Evolutionary conservation across 202 grass and related monocot genomes (phyloP), one percentile per base, ranked within the genome.

Genomic region (Carex sylvatica): DNA sequence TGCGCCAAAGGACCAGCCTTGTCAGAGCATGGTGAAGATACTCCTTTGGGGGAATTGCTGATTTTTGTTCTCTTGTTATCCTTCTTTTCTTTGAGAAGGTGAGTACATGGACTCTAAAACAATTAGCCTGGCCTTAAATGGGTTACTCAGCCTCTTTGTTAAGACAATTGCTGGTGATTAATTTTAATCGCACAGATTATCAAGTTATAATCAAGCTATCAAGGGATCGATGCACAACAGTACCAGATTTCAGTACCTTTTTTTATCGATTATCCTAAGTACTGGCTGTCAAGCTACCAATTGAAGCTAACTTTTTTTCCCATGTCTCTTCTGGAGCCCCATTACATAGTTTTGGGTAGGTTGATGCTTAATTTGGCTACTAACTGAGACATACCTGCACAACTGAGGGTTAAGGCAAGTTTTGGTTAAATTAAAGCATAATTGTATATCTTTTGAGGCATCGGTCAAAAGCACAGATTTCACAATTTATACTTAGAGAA

Each of bases 41-140:
- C 90, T 76, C 33, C 70, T 66, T 79, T 88, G 83, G 95, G 91
- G 67, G 84, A 91, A 82, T 88, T 85, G 23, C 81, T 98, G 72
- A 80, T 85, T 76, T 82, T 95, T 81, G 82, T 91, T 49, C 87
- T 98, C 83, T 78, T 91, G 62, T 77, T 98, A 74, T 84, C 75
- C 60, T 84, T 93, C 75, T 95, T 95, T 80, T 87, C 92, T 86
- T 64, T 93, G 82, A 91, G 81, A 90, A 98, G 95, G 95, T 98
- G 24, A 31, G 73, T 76, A 54, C 28, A n/a, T 58, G 73, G 28
- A 76, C 52, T 76, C 52, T n/a, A 19, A 31, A 56, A 42, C 28
- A 12, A 58, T 26, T 2, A 52, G 71, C n/a, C 9, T 12, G 63
- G 16, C 38, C 5, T 74, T 53, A 14, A 54, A 54, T 74, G 14